Percentiles rank a stretch among this genome's conserved stretches.
Evolutionary conservation across 176 grass and related monocot genomes (phyloP).

Genomic region (Oryza punctata): DNA sequence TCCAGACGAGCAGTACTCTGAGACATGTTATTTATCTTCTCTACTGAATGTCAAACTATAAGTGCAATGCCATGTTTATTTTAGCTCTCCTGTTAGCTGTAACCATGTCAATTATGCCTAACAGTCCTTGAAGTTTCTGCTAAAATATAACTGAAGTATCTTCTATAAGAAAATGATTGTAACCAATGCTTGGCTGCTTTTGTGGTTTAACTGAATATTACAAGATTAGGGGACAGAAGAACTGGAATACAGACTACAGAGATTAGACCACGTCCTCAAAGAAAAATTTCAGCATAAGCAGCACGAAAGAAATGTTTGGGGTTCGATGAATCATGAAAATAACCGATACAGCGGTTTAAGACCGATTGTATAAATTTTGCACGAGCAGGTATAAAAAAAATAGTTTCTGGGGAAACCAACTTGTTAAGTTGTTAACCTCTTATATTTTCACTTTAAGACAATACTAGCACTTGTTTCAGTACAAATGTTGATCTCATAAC

Average conservation of each 20-base stretch:
- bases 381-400: neutral
- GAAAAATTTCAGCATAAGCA: neutral
- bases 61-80: neutral
- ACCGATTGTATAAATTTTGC: neutral
- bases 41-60: neutral
- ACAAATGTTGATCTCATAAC: conserved; percentile 5
- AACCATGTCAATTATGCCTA: neutral
- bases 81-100: neutral
- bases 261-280: neutral
- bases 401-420: neutral
- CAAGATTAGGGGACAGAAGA: neutral
- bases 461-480: neutral
- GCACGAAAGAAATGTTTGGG: too few species aligned
- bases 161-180: neutral
- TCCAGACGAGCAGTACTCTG: neutral
- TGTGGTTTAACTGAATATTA: neutral
- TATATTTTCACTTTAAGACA: neutral
- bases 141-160: neutral
- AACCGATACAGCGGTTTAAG: neutral
- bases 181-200: neutral
- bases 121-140: neutral
- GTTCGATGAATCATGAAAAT: neutral
- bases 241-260: neutral
- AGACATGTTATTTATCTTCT: neutral
- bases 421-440: neutral